phyloP scores from a whole-genome alignment of 352 stramenopile genomes.

The Albugo candida region DNA sequence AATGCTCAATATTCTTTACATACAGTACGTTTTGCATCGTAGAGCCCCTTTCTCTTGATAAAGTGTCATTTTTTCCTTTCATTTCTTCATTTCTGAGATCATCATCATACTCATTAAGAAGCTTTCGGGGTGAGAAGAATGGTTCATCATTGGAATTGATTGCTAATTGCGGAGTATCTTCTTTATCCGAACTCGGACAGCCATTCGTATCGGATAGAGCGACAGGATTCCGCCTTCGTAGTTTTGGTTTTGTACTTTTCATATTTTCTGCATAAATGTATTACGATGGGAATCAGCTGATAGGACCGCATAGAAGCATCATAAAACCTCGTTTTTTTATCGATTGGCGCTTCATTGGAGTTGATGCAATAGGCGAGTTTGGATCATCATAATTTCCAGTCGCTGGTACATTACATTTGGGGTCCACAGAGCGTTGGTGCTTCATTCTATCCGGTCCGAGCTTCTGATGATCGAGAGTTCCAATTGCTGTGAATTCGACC shows the following conservation, averaged over 20 bases:
- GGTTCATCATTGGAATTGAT: slow-evolving; percentile 5
- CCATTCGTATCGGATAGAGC: no score
- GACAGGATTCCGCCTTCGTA: no score
- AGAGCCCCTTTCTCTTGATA: slow-evolving; percentile 4
- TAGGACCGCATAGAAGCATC: not conserved
- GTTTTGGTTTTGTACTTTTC: slow-evolving; percentile 27
- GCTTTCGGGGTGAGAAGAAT: slow-evolving; percentile 44
- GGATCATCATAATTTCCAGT: slow-evolving; percentile 57
- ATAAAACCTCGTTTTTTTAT: slow-evolving; percentile 18
- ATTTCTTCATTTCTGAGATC: slow-evolving; percentile 3
- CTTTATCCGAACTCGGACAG: no score
- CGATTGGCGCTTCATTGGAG: slow-evolving; percentile 56
- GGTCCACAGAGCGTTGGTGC: not conserved
- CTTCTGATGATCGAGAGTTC: not conserved
- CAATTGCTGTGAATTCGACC: no score
- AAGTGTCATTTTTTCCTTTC: slow-evolving; percentile 3
- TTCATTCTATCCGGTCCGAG: not conserved
- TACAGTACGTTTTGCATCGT: slow-evolving; percentile 5
- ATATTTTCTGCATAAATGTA: slow-evolving; percentile 14
- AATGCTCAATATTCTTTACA: not conserved
- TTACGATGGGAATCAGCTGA: not conserved
- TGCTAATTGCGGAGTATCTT: no score
- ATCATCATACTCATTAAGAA: slow-evolving; percentile 30
- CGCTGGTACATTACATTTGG: not conserved
- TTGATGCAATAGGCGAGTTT: slow-evolving; percentile 65